Evolutionary conservation across 2,329 filamentous ascomycete genomes (phyloP), one percentile per base, ranked within the genome.

Genomic region (Aureobasidium subglaciale): DNA sequence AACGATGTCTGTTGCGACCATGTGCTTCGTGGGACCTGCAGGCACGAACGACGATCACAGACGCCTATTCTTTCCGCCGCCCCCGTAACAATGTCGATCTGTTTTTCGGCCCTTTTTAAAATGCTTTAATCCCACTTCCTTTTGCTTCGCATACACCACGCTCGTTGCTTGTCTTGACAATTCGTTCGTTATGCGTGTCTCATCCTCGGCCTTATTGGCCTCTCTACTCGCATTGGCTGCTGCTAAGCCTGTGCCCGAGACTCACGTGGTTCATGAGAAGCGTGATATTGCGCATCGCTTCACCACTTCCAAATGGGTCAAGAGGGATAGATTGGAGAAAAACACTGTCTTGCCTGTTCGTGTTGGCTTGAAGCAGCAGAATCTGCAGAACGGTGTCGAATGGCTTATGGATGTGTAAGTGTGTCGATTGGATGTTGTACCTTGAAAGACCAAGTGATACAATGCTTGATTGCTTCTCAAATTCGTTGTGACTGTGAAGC

Each of bases 351-450:
- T 77, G 42, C 74, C 74, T 1, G 71, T 77, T 62, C 68, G 73
- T n/a, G 75, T 77, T 59, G 74, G 72, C 16, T 59, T 77, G 48
- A 69, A 67, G n/a, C 75, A 77, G 61, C 66, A 65, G 25, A 76
- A 77, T 54, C 60, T 77, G 13, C 69, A 75, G 11, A 67, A 69
- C 15, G 74, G 72, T 15, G 58, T 65, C 15, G 62, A 63, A 16
- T 60, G 59, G 20, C 59, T 71, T n/a, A 64, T 68, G 61, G 62
- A 66, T n/a, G 63, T 66, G 48, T 64, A 49, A 56, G 59, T 56
- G 9, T 29, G 6, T 29, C 11, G 10, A 45, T 9, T 22, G 16
- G 15, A 8, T 6, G 11, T 22, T 25, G 30, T 43, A 8, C 25
- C 13, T 25, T 8, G 30, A 8, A 22, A 35, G 6, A 34, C 7